These are phyloP conservation scores for Cyclotella cryptica DNA, from an alignment of 108 stramenopile species.

Conservation along the genomic window DNA sequence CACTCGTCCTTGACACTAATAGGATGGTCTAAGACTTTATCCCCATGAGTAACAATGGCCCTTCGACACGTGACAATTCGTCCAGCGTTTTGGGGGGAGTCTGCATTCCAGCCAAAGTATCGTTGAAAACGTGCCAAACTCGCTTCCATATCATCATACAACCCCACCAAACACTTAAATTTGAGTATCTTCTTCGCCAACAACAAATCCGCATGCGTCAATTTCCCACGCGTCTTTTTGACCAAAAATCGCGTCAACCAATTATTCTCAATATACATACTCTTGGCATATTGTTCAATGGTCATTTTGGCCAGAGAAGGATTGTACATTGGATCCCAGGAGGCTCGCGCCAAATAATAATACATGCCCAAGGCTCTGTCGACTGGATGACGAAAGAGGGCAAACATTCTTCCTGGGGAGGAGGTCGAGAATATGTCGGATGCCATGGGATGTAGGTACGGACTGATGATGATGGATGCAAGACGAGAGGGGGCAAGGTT, in stretches of 20 bases:
- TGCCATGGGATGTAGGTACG: slow-evolving; percentile 36
- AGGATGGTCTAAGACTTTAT: slow-evolving; percentile 29
- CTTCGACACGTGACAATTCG: slow-evolving; percentile 19
- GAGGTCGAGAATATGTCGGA: slow-evolving; percentile 26
- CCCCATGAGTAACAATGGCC: slow-evolving; percentile 20
- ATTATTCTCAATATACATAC: slow-evolving; percentile 57
- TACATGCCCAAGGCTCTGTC: slow-evolving; percentile 58
- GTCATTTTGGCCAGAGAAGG: slow-evolving; percentile 49
- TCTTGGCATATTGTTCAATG: slow-evolving; percentile 55
- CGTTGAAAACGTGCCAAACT: slow-evolving; percentile 47
- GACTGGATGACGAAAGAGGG: slow-evolving; percentile 58
- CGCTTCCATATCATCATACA: slow-evolving; percentile 49
- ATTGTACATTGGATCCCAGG: slow-evolving; percentile 55
- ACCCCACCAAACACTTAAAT: slow-evolving; percentile 50
- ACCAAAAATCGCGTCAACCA: slow-evolving; percentile 60
- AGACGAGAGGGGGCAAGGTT: slow-evolving; percentile 42
- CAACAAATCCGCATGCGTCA: slow-evolving; percentile 42
- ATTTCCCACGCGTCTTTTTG: slow-evolving; percentile 34
- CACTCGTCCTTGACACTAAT: slow-evolving; percentile 18
- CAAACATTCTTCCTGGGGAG: slow-evolving; percentile 46
- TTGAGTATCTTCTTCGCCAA: slow-evolving; percentile 55
- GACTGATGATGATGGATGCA: slow-evolving; percentile 54
- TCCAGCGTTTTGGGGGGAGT: slow-evolving; percentile 3
- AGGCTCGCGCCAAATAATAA: slow-evolving; percentile 44
- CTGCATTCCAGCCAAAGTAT: slow-evolving; percentile 53